Conservation (phyloP, 2,329 filamentous ascomycete genomes). For the Penicillium sp. region DNA sequence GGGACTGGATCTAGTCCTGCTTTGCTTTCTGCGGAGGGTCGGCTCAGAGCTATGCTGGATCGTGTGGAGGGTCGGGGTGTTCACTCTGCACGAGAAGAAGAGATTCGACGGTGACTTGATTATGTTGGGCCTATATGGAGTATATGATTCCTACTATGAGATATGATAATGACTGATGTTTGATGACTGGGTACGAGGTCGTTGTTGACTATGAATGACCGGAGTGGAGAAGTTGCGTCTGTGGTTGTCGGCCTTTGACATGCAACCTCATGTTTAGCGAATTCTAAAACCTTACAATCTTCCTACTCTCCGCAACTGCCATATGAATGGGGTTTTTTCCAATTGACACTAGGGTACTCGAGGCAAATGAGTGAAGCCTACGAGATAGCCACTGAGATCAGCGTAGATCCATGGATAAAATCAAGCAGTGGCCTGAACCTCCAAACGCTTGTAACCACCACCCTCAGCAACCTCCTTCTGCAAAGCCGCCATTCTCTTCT, state of each 20-base stretch:
- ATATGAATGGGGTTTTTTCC: neutral
- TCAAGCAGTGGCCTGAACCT: constrained; percentile 29
- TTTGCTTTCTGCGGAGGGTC: constrained; percentile 36
- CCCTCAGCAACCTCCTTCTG: constrained; percentile 63
- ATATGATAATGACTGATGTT: constrained; percentile 12
- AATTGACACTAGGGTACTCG: neutral
- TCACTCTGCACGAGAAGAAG: too few species aligned
- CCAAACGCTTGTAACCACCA: constrained; percentile 55
- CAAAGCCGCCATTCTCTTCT: constrained; percentile 68
- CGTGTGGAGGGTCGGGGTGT: constrained; percentile 10
- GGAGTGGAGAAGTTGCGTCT: too few species aligned
- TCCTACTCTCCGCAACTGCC: neutral
- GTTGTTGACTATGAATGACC: too few species aligned
- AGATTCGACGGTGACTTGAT: neutral
- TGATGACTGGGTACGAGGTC: too few species aligned
- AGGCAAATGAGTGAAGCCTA: constrained; percentile 18
- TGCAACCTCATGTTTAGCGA: neutral
- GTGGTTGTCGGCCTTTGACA: too few species aligned
- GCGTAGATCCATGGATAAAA: neutral
- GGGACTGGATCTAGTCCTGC: constrained; percentile 16
- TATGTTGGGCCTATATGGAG: too few species aligned
- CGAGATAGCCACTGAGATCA: neutral
- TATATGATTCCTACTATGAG: constrained; percentile 1
- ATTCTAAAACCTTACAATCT: neutral
- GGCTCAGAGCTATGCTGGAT: constrained; percentile 37